Percentiles rank a stretch among this genome's conserved stretches.
These are phyloP conservation scores for Cadophora gregata DNA, from an alignment of 2,329 filamentous ascomycete species.

Conservation along the genomic window DNA sequence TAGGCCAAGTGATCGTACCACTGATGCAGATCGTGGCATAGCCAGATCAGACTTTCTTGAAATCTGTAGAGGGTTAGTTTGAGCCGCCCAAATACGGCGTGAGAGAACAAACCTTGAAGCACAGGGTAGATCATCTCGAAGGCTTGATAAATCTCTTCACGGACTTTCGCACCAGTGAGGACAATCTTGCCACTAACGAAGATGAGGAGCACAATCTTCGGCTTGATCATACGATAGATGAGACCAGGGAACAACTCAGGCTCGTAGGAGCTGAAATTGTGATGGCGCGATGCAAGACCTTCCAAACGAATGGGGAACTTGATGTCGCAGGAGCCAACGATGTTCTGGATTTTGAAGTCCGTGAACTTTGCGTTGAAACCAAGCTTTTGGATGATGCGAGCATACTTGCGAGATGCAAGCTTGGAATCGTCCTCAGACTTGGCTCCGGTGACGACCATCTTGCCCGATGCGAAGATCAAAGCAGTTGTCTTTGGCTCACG, in stretches of 20 bases:
- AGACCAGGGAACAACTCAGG: slow-evolving; percentile 98
- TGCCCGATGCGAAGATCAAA: slow-evolving; percentile 96
- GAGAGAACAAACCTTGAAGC: slow-evolving; percentile 71
- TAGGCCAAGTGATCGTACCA: slow-evolving; percentile 41
- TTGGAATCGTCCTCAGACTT: slow-evolving; percentile 99
- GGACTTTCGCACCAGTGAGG: slow-evolving; percentile 94
- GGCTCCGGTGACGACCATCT: slow-evolving; percentile 99
- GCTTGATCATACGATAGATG: slow-evolving; percentile 99
- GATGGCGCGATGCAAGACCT: slow-evolving; percentile 93
- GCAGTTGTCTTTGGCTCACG: slow-evolving; percentile 98
- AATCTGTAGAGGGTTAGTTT: slow-evolving; percentile 39
- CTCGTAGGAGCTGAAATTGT: slow-evolving; percentile 99
- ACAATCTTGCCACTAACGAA: slow-evolving; percentile 99
- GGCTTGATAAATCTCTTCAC: slow-evolving; percentile 96
- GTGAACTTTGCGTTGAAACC: slow-evolving; percentile 99
- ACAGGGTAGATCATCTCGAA: slow-evolving; percentile 98
- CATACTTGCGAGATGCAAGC: slow-evolving; percentile 95
- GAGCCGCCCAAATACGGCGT: neutral
- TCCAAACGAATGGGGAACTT: slow-evolving; percentile 98
- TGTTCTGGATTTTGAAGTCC: slow-evolving; percentile 99
- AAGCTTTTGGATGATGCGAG: slow-evolving; percentile 99
- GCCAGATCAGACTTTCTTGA: slow-evolving; percentile 46
- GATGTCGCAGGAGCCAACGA: slow-evolving; percentile 98
- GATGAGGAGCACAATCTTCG: slow-evolving; percentile 96
- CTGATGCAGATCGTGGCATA: slow-evolving; percentile 38